These are phyloP conservation scores for Elsinoe necatrix DNA, from an alignment of 2,329 filamentous ascomycete species.

Conservation along the genomic window DNA sequence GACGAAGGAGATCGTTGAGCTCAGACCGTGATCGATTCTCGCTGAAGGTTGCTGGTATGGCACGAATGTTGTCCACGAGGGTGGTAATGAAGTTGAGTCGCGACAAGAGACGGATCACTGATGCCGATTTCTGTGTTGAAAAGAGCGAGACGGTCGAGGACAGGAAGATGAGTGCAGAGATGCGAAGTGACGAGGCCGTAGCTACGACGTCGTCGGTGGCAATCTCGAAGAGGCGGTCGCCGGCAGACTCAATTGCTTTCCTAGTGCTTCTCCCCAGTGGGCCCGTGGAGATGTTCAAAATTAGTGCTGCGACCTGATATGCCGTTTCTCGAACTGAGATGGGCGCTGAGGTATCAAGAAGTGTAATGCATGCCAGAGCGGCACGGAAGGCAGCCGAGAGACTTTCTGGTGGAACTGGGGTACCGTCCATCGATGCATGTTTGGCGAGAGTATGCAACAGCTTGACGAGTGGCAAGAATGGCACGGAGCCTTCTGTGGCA, in stretches of 20 bases:
- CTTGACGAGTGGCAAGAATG: constrained; percentile 67
- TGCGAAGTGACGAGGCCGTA: constrained; percentile 70
- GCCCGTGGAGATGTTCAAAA: background rate
- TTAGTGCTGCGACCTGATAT: constrained; percentile 58
- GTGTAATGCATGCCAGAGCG: constrained; percentile 49
- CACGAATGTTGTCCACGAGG: constrained; percentile 77
- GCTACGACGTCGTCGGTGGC: constrained; percentile 90
- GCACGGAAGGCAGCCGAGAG: constrained; percentile 86
- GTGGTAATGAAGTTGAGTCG: constrained; percentile 86
- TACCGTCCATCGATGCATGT: constrained; percentile 24
- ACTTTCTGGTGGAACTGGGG: constrained; percentile 77
- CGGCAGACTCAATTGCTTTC: constrained; percentile 57
- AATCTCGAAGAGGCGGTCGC: constrained; percentile 72
- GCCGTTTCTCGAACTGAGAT: constrained; percentile 66
- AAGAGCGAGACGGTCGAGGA: constrained; percentile 67
- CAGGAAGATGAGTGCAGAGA: constrained; percentile 78
- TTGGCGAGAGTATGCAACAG: constrained; percentile 66
- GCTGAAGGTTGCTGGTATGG: constrained; percentile 59
- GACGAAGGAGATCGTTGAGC: constrained; percentile 47
- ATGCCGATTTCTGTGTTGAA: constrained; percentile 56
- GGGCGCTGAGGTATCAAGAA: background rate
- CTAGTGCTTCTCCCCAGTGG: constrained; percentile 40
- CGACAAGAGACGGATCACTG: constrained; percentile 70
- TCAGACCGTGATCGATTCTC: constrained; percentile 37
- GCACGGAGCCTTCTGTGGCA: constrained; percentile 59